Percentiles rank a stretch among this genome's conserved stretches.
These are phyloP conservation scores for Neonothopanus nambi DNA, from an alignment of 1,284 basidiomycete species.

Conservation along the genomic window DNA sequence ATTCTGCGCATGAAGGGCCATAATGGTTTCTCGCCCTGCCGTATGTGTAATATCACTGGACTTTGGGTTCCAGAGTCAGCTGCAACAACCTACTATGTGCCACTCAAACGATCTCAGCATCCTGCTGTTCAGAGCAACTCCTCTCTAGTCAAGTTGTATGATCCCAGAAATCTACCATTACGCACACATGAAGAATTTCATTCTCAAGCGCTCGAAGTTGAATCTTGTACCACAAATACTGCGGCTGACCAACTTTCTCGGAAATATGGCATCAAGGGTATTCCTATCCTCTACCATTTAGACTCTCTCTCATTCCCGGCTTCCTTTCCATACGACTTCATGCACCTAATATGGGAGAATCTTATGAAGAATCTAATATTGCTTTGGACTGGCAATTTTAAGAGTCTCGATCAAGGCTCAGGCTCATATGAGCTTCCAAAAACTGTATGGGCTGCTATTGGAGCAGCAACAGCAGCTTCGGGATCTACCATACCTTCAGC, in stretches of 20 bases:
- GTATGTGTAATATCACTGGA: conserved; percentile 42
- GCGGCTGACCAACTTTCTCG: conserved; percentile 30
- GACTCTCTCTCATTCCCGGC: conserved; percentile 37
- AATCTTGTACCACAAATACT: conserved; percentile 23
- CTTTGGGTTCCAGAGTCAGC: conserved; percentile 20
- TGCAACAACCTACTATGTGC: conserved; percentile 34
- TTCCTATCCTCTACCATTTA: conserved; percentile 33
- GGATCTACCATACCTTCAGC: conserved; percentile 37
- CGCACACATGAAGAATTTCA: conserved; percentile 35
- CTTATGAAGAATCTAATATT: conserved; percentile 38
- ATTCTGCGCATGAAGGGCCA: conserved; percentile 49
- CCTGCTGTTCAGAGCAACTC: conserved; percentile 10
- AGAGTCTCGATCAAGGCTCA: conserved; percentile 33
- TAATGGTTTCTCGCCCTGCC: conserved; percentile 43
- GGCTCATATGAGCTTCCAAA: conserved; percentile 31
- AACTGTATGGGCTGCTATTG: conserved; percentile 41
- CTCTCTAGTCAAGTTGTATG: conserved; percentile 23
- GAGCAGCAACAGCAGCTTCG: conserved; percentile 27
- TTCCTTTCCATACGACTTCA: conserved; percentile 48
- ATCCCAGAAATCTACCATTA: conserved; percentile 37
- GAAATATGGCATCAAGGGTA: conserved; percentile 41
- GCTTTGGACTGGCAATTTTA: conserved; percentile 41
- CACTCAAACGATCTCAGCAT: conserved; percentile 27
- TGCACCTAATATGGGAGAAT: conserved; percentile 49
- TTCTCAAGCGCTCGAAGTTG: conserved; percentile 32